These are phyloP conservation scores for Bolboschoenus planiculmis DNA, from an alignment of 176 grass and related monocot genomes.

Conservation along the genomic window DNA sequence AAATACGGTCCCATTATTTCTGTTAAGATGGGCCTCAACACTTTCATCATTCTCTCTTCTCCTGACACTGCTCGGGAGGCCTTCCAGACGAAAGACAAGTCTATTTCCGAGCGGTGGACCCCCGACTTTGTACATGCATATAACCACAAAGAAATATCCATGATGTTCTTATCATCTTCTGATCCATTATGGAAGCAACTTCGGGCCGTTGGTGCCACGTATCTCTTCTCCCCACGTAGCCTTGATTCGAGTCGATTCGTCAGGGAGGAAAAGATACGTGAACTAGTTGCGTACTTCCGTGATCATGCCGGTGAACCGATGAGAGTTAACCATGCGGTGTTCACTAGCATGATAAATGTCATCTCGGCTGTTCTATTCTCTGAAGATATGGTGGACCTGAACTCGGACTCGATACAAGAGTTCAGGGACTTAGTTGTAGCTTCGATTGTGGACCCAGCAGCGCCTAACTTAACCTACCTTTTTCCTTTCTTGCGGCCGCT, in stretches of 20 bases:
- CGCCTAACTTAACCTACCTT: conserved; percentile 7
- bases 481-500: neutral
- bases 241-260: neutral
- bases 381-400: conserved; percentile 13
- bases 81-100: conserved; percentile 15
- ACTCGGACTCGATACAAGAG: conserved; percentile 10
- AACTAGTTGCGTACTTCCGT: neutral
- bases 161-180: neutral
- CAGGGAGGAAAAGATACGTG: conserved; percentile 6
- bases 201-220: neutral
- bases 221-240: neutral
- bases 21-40: neutral
- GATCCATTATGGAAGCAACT: neutral
- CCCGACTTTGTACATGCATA: neutral
- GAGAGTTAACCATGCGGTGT: neutral
- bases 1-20: conserved; percentile 10
- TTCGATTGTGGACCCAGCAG: neutral
- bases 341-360: conserved; percentile 9
- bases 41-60: neutral
- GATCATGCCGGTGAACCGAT: neutral
- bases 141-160: conserved; percentile 1
- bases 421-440: neutral
- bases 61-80: conserved; percentile 1
- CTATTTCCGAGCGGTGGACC: neutral
- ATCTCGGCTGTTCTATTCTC: conserved; percentile 7